phyloP scores from a whole-genome alignment of 2,329 filamentous ascomycete genomes.

The Aureobasidium mangrovei region DNA sequence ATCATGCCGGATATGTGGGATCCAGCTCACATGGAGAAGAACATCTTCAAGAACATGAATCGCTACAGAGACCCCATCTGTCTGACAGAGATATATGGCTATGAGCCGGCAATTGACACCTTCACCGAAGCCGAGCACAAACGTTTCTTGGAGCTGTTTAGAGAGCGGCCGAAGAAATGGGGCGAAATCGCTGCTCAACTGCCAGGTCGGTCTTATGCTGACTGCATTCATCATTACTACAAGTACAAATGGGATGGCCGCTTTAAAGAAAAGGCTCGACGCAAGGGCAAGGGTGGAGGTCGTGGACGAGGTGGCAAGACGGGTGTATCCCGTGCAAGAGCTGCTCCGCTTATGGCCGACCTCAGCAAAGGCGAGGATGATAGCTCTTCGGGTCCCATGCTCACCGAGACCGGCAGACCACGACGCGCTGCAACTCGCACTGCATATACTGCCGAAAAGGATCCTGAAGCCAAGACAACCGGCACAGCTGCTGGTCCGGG shows the following conservation, averaged over 20 bases:
- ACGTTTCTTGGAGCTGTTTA: constrained; percentile 64
- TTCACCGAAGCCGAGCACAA: constrained; percentile 63
- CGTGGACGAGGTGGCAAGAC: constrained; percentile 43
- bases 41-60: constrained; percentile 56
- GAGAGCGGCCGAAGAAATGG: constrained; percentile 75
- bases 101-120: constrained; percentile 63
- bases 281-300: constrained; percentile 27
- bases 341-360: constrained; percentile 54
- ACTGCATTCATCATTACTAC: constrained; percentile 82
- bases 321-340: constrained; percentile 33
- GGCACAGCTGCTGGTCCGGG: constrained; percentile 46
- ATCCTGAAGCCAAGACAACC: constrained; percentile 53
- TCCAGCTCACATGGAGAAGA: constrained; percentile 49
- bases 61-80: constrained; percentile 56
- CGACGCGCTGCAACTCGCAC: constrained; percentile 56
- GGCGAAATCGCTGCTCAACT: constrained; percentile 63
- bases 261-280: constrained; percentile 53
- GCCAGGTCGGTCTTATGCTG: constrained; percentile 60
- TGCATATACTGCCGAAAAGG: constrained; percentile 58
- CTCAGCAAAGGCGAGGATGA: constrained; percentile 40
- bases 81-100: constrained; percentile 62
- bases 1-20: constrained; percentile 62
- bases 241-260: constrained; percentile 66
- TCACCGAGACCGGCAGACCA: constrained; percentile 42
- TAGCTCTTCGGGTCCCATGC: constrained; percentile 29